A percentile compares a stretch with the other conserved stretches of the same genome.
phyloP scores from a whole-genome alignment of 306 rosid genomes.

The Trifolium pratense region DNA sequence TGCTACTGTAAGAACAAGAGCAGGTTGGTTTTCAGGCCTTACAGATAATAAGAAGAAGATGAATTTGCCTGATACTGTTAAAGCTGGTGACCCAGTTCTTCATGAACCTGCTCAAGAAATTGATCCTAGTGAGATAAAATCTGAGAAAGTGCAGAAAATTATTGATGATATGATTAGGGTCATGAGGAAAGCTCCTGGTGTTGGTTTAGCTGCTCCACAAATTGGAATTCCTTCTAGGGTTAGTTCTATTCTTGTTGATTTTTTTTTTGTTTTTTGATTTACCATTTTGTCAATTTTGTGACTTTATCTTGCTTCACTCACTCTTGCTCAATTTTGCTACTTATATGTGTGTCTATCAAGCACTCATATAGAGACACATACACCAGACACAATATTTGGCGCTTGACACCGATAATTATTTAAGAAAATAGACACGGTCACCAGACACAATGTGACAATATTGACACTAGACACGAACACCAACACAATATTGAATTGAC shows the following conservation, averaged over 20 bases:
- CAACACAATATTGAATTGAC: too few relatives aligned
- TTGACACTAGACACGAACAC: too few relatives aligned
- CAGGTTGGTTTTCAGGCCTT: constrained; percentile 86
- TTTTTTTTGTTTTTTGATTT: neutral
- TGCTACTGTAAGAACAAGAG: constrained; percentile 51
- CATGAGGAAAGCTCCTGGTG: constrained; percentile 88
- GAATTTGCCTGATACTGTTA: constrained; percentile 68
- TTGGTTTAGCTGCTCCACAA: constrained; percentile 96
- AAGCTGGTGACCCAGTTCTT: constrained; percentile 93
- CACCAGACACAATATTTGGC: neutral
- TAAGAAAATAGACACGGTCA: too few relatives aligned
- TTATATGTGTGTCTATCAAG: neutral
- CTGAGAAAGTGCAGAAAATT: constrained; percentile 80
- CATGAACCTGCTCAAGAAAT: constrained; percentile 84
- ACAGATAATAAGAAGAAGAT: constrained; percentile 60
- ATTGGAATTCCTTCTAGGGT: constrained; percentile 89
- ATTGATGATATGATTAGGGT: constrained; percentile 82
- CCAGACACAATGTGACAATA: too few relatives aligned
- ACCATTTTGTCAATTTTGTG: neutral
- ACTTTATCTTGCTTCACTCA: too few relatives aligned
- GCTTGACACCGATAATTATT: neutral
- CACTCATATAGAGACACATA: neutral
- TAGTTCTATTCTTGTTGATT: neutral
- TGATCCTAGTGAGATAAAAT: constrained; percentile 59
- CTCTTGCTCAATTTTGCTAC: too few relatives aligned